A percentile compares a stretch with the other conserved stretches of the same genome.
These are phyloP conservation scores for Kwoniella bestiolae DNA, from an alignment of 768 basidiomycete genomes.

Conservation along the genomic window DNA sequence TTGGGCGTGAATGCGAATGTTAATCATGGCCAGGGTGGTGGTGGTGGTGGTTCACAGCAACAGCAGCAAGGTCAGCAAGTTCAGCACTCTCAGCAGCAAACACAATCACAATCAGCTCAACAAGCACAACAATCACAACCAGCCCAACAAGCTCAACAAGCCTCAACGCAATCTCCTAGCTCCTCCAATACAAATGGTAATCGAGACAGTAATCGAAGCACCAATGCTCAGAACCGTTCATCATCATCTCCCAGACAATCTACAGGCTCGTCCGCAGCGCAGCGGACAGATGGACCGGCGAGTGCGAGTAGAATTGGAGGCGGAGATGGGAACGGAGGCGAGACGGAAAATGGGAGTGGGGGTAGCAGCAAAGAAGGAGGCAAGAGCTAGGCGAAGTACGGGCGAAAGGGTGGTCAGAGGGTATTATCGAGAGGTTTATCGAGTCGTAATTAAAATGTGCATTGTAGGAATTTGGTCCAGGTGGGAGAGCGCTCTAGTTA, in stretches of 20 bases:
- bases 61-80: not conserved
- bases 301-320: not conserved
- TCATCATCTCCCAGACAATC: no score
- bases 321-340: not conserved
- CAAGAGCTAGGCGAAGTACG: not conserved
- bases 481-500: no score
- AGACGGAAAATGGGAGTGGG: not conserved
- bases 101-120: not conserved
- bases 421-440: no score
- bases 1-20: conserved; percentile 29
- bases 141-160: not conserved
- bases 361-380: not conserved
- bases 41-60: no score
- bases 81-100: not conserved
- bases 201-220: not conserved
- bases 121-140: not conserved
- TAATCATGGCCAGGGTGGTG: not conserved
- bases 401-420: no score
- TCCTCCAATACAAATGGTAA: not conserved
- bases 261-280: not conserved
- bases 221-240: no score
- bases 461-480: no score
- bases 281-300: not conserved
- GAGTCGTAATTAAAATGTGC: no score
- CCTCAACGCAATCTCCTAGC: not conserved